Evolutionary conservation across 2,329 filamentous ascomycete species (phyloP).

Genomic region (Nemania serpens): DNA sequence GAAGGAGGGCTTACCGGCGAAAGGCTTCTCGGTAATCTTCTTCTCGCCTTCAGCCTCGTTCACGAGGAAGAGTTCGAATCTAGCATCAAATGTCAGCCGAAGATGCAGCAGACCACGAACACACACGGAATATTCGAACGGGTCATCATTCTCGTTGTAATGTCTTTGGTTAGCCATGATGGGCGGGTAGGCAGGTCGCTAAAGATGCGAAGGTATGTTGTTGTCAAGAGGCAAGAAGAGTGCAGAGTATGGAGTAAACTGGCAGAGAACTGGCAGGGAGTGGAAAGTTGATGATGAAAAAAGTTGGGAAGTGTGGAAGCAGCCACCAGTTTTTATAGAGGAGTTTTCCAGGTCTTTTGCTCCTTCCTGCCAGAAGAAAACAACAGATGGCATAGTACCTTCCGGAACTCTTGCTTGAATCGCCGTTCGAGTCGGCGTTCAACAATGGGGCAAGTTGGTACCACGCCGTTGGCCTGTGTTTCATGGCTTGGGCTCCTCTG

Average conservation of each 20-base stretch:
- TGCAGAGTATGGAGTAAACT: no score
- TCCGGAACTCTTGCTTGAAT: neutral
- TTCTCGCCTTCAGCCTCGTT: constrained; percentile 75
- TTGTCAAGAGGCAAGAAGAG: no score
- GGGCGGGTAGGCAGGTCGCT: constrained; percentile 1
- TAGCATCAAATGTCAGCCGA: constrained; percentile 45
- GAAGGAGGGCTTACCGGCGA: constrained; percentile 72
- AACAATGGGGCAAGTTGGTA: no score
- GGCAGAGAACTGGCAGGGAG: no score
- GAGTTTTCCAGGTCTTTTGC: neutral
- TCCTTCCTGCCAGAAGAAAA: neutral
- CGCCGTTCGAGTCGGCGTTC: no score
- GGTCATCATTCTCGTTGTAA: constrained; percentile 22
- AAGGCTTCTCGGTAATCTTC: constrained; percentile 86
- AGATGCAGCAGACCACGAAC: constrained; percentile 3
- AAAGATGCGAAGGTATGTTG: no score
- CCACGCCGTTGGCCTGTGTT: no score
- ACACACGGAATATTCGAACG: constrained; percentile 15
- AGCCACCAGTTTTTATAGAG: neutral
- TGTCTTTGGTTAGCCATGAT: constrained; percentile 27
- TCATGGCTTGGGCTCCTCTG: no score
- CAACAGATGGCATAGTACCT: neutral
- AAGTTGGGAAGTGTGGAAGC: neutral
- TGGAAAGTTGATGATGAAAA: no score
- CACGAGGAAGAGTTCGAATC: constrained; percentile 93